These are phyloP conservation scores for Cicer yamashitae DNA, from an alignment of 306 rosid species.

Conservation along the genomic window DNA sequence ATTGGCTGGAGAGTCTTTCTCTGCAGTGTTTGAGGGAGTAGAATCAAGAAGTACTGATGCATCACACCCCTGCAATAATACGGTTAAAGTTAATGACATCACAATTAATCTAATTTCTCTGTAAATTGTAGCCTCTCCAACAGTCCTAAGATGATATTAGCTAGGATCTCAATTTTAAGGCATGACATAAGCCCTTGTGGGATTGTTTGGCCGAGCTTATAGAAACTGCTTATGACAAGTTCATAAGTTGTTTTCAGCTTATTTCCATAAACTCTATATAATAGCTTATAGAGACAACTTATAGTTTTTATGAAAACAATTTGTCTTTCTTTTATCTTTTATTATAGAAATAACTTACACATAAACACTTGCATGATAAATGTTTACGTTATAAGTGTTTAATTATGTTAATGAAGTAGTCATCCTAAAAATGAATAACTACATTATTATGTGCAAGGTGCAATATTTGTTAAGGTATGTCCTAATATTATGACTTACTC, in stretches of 20 bases:
- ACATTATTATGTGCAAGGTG: conserved; percentile 6
- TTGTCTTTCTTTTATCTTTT: too few species aligned
- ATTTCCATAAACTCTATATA: too few species aligned
- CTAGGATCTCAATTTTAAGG: not conserved
- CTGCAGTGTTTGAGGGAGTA: conserved; percentile 66
- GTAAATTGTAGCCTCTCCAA: not conserved
- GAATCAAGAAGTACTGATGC: conserved; percentile 77
- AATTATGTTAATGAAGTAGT: not conserved
- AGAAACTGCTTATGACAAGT: too few species aligned
- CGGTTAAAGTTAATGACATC: not conserved
- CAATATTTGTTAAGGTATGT: not conserved
- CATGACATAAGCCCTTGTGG: too few species aligned
- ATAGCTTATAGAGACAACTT: too few species aligned
- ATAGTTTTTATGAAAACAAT: too few species aligned
- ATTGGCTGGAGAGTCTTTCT: conserved; percentile 73
- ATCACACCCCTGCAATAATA: conserved; percentile 68
- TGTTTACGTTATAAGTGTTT: too few species aligned
- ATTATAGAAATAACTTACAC: too few species aligned
- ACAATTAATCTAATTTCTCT: not conserved
- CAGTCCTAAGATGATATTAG: not conserved
- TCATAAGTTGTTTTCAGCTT: too few species aligned
- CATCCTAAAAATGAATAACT: not conserved
- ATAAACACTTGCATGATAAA: too few species aligned
- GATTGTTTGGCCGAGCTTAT: too few species aligned
- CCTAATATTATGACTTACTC: conserved; percentile 57